Evolutionary conservation across 1,139 yeast species (phyloP).

Genomic region (Scheffersomyces insectosa): DNA sequence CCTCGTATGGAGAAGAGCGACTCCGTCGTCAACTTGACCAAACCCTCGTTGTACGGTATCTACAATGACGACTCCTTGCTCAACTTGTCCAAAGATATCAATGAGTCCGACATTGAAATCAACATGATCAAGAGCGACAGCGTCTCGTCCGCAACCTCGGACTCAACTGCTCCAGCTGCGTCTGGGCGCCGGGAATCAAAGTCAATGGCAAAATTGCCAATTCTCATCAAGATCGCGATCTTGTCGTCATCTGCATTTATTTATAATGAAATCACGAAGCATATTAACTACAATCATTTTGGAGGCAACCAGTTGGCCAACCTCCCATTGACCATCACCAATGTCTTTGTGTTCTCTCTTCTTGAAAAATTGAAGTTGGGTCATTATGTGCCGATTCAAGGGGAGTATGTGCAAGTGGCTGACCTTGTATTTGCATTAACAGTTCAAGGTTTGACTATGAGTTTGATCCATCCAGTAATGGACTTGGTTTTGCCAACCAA

Average conservation of each 20-base stretch:
- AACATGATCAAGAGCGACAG: slow-evolving; percentile 1
- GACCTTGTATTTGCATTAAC: slow-evolving; percentile 31
- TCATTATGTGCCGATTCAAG: slow-evolving; percentile 6
- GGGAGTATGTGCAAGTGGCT: slow-evolving; percentile 8
- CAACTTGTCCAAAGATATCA: slow-evolving; percentile 30
- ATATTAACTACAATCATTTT: slow-evolving; percentile 50
- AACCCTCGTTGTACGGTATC: slow-evolving; percentile 51
- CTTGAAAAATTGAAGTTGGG: slow-evolving; percentile 29
- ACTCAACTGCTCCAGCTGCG: neutral
- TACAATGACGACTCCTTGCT: slow-evolving; percentile 42
- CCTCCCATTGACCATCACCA: slow-evolving; percentile 34
- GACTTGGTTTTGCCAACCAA: slow-evolving; percentile 49
- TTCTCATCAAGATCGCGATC: slow-evolving; percentile 26
- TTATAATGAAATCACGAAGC: slow-evolving; percentile 52
- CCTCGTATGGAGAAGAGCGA: slow-evolving; percentile 39
- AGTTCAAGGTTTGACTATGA: slow-evolving; percentile 62
- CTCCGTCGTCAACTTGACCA: slow-evolving; percentile 47
- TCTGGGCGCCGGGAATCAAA: neutral
- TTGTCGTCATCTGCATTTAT: slow-evolving; percentile 47
- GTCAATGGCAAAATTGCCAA: slow-evolving; percentile 7
- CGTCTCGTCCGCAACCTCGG: neutral
- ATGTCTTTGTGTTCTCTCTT: slow-evolving; percentile 32
- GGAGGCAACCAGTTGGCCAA: slow-evolving; percentile 9
- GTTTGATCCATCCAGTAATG: slow-evolving; percentile 60
- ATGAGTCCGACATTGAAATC: slow-evolving; percentile 13